Evolutionary conservation across 495 filamentous ascomycete species (phyloP).

Genomic region (Neurospora intermedia): DNA sequence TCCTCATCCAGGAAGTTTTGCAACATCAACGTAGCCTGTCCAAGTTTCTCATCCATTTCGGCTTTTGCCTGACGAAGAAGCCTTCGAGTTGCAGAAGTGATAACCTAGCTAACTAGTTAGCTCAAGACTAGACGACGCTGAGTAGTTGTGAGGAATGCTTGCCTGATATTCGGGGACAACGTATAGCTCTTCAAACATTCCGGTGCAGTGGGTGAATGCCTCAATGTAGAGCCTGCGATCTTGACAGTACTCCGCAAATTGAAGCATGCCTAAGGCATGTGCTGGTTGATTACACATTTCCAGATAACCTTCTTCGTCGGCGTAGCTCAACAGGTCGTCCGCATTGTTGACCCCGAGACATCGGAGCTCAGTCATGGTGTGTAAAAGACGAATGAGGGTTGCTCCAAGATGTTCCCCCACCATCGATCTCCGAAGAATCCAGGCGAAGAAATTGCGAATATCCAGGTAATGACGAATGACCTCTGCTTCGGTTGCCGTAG

Average conservation of each 20-base stretch:
- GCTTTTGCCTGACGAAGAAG: conserved; percentile 48
- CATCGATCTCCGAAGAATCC: conserved; percentile 46
- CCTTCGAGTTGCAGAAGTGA: conserved; percentile 43
- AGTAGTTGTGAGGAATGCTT: conserved; percentile 7
- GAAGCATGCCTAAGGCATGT: conserved; percentile 49
- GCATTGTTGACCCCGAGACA: conserved; percentile 34
- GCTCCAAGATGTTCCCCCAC: conserved; percentile 49
- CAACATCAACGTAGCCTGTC: conserved; percentile 36
- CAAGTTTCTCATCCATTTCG: conserved; percentile 52
- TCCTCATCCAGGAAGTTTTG: conserved; percentile 51
- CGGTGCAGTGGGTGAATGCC: conserved; percentile 56
- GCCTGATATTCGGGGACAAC: conserved; percentile 46
- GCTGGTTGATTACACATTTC: conserved; percentile 47
- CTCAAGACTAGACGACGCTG: not conserved
- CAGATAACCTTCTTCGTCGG: conserved; percentile 50
- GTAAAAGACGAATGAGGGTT: conserved; percentile 44
- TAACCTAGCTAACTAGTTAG: conserved; percentile 27
- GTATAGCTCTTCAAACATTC: conserved; percentile 49
- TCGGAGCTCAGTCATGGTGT: conserved; percentile 47
- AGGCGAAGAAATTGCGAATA: conserved; percentile 61
- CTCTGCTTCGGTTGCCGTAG: conserved; percentile 34
- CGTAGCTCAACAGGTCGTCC: conserved; percentile 42
- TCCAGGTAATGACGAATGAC: conserved; percentile 47
- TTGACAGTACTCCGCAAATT: conserved; percentile 49
- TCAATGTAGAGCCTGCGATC: conserved; percentile 48